Base-by-base conservation (phyloP, 2,329 filamentous ascomycete genomes). In the Epichloe glyceriae region DNA sequence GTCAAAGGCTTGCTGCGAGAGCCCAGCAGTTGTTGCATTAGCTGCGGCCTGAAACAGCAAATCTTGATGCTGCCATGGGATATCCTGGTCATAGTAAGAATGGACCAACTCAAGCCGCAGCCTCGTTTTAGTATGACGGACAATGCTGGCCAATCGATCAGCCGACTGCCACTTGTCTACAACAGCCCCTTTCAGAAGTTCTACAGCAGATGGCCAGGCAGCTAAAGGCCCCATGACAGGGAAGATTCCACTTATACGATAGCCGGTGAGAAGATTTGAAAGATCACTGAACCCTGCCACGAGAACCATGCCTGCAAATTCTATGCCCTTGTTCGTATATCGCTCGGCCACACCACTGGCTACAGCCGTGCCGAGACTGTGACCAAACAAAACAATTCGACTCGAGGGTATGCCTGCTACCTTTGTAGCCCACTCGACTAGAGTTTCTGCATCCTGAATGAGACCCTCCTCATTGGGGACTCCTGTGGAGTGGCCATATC, bases 341-440 rank as follows among this genome's bases (percentile, higher is more conserved):
- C 80, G 76, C 60, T 95, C 82, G 1, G 80, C 83, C 1, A 87
- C 80, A 2, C 81, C 90, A 44, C 82, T 78, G 5, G 84, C 81
- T 1, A 96, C 86, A 0, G 87, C 90, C 0, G 91, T 95, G 22
- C 91, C 91, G 0, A 97, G 76, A 59, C 86, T 93, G 60, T 96
- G 90, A 17, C 90, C 91, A 3, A 94, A 71, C 30, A 96, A 73
- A 3, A 91, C 80, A 55, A 95, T 93, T 26, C 82, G 82, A 39
- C 78, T 75, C 0, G 88, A 70, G 0, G 85, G 74, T 17, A 96
- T 74, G 0, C 77, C 70, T 14, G 82, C 79, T 1, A 76, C 70
- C 19, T 78, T 69, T 38, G 88, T 73, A 10, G 86, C 80, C 70
- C 86, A 94, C 53, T 88, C 76, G 3, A 94, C 73, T 3, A 88